Evolutionary conservation across 1,284 basidiomycete genomes (phyloP).

Genomic region (Trichosporon faecale): DNA sequence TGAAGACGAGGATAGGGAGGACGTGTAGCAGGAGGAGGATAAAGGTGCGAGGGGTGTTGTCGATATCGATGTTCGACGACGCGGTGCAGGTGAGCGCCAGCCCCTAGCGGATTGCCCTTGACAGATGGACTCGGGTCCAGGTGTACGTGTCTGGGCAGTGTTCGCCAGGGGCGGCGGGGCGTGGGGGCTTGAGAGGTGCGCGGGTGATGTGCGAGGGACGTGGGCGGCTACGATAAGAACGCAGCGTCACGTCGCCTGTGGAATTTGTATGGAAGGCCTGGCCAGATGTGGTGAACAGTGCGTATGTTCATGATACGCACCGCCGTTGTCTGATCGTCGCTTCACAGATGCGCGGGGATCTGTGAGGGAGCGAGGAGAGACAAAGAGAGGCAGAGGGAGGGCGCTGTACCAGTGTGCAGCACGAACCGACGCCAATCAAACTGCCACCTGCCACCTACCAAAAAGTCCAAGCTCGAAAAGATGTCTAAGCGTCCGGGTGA

Average conservation of each 20-base stretch:
- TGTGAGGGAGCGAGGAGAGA: neutral
- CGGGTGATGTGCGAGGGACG: neutral
- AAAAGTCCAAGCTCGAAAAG: neutral
- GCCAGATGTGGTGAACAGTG: constrained; percentile 7
- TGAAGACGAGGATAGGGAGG: neutral
- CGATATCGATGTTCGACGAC: neutral
- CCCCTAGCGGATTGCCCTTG: neutral
- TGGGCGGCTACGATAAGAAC: neutral
- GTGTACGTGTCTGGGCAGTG: neutral
- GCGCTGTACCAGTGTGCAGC: neutral
- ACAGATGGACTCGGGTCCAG: neutral
- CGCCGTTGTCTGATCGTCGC: neutral
- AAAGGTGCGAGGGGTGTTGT: neutral
- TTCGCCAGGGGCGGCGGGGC: neutral
- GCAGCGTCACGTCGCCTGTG: neutral
- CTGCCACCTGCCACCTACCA: constrained; percentile 5
- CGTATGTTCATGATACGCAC: neutral
- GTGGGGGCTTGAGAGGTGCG: neutral
- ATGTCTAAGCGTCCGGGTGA: neutral
- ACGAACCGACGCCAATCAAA: constrained; percentile 1
- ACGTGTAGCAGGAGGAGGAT: neutral
- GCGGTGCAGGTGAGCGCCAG: neutral
- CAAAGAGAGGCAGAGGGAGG: neutral
- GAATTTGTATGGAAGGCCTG: neutral
- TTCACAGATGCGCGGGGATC: neutral